Base-by-base conservation (phyloP, 169 alveolate species). In the Plasmodium adleri region DNA sequence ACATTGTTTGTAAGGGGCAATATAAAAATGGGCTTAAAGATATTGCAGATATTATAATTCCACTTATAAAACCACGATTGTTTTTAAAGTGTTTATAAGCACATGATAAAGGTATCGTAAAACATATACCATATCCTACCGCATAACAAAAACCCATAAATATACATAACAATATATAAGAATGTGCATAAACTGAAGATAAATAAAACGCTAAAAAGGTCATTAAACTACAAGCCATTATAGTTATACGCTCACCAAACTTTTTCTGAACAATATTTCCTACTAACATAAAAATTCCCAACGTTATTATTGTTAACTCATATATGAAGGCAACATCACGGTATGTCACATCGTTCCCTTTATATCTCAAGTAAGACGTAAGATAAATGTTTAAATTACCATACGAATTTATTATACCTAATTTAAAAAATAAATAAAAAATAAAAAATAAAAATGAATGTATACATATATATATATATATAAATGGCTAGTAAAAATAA, bases 21-120 rank as follows among this genome's bases (percentile, higher is more conserved):
- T 78, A 78, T 17, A 78, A 50, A 26, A 85, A 85, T 26, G 92
- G 92, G 15, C 92, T 68, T 66, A 85, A 62, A 7, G 92, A 72
- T 7, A 73, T 85, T 9, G 88, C 92, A 3, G 92, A 59, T 64
- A 85, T 85, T 28, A 85, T 85, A 26, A 85, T 68, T 0, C 92
- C 92, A 63, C 88, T 72, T 3, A 85, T 70, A 12, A 85, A 52
- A 1, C 92, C 92, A n/a, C 92, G 43, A 39, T 85, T 85, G 17
- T 62, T 72, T 62, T 63, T 62, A 85, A 72, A 85, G 58, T 85
- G 86, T 47, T 70, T 85, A 60, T 72, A 85, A 24, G 85, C 56
- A 73, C 88, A 85, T 0, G 92, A 72, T 15, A 85, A 62, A 9
- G 92, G 92, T 10, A 72, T 72, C 39, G 92, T 72, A 67, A 85